These are phyloP conservation scores for Tylopilus felleus DNA, from an alignment of 768 basidiomycete species.

Conservation along the genomic window DNA sequence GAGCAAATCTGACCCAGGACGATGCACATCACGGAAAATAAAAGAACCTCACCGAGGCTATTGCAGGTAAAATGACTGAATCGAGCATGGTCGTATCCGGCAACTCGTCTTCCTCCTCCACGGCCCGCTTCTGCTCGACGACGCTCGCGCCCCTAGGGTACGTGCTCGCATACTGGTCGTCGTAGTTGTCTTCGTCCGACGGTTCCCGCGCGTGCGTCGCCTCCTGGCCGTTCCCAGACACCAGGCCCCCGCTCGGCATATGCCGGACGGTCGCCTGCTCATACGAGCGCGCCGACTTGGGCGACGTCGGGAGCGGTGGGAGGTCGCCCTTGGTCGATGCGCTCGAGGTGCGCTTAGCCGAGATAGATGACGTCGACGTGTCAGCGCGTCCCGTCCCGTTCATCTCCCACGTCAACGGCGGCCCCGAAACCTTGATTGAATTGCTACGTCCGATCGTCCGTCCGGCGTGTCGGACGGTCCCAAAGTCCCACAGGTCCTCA, in stretches of 20 bases:
- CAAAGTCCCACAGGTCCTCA: conserved; percentile 96
- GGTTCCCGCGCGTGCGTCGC: conserved; percentile 41
- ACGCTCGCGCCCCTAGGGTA: conserved; percentile 45
- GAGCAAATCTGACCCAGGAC: background rate
- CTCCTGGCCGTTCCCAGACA: conserved; percentile 27
- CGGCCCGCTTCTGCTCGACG: conserved; percentile 33
- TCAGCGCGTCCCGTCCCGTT: conserved; percentile 47
- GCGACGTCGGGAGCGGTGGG: conserved; percentile 51
- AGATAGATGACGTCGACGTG: conserved; percentile 37
- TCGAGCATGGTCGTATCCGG: conserved; percentile 92
- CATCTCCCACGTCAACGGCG: conserved; percentile 79
- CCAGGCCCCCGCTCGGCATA: conserved; percentile 35
- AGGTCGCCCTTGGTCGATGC: conserved; percentile 58
- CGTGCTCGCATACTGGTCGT: conserved; percentile 51
- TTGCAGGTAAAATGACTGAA: conserved; percentile 92
- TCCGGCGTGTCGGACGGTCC: conserved; percentile 80
- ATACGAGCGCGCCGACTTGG: conserved; percentile 36
- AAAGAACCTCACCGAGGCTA: conserved; percentile 72
- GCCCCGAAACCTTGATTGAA: conserved; percentile 58
- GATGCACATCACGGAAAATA: background rate
- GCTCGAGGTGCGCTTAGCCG: conserved; percentile 30
- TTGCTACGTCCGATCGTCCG: conserved; percentile 67
- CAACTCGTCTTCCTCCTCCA: conserved; percentile 53
- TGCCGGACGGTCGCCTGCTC: conserved; percentile 72
- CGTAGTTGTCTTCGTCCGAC: conserved; percentile 66